These are phyloP conservation scores for Aspergillus eucalypticola DNA, from an alignment of 2,329 filamentous ascomycete species.

Conservation along the genomic window DNA sequence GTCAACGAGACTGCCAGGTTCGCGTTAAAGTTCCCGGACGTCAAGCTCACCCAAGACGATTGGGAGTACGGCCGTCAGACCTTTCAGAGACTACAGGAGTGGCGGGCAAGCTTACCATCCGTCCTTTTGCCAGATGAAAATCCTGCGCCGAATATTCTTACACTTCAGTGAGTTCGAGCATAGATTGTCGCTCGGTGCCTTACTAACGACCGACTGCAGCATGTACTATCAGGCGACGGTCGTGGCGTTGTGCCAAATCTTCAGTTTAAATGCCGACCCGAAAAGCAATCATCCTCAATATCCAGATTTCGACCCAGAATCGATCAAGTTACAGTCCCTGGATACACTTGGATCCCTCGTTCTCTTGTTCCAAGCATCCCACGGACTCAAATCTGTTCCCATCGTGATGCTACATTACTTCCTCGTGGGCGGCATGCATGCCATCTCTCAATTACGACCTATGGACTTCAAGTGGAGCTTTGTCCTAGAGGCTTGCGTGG, in stretches of 20 bases:
- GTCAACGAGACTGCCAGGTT: constrained; percentile 19
- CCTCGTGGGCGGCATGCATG: constrained; percentile 24
- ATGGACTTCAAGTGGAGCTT: constrained; percentile 22
- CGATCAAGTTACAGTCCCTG: constrained; percentile 16
- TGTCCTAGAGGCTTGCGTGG: constrained; percentile 24
- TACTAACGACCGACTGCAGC: constrained; percentile 12
- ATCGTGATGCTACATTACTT: constrained; percentile 30
- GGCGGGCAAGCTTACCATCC: constrained; percentile 17
- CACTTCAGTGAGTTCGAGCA: constrained; percentile 19
- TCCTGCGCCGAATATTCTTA: constrained; percentile 21
- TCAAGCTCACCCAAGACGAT: constrained; percentile 5
- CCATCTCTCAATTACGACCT: constrained; percentile 17
- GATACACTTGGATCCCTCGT: constrained; percentile 23
- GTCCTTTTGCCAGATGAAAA: constrained; percentile 16
- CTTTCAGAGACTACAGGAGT: constrained; percentile 13
- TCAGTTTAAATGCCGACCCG: constrained; percentile 11
- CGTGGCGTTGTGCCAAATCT: constrained; percentile 18
- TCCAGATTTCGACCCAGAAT: constrained; percentile 10
- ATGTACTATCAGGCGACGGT: constrained; percentile 24
- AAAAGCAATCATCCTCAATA: background rate
- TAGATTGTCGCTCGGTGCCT: too few species aligned
- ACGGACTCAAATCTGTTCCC: constrained; percentile 27
- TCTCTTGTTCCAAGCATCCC: constrained; percentile 21
- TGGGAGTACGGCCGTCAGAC: constrained; percentile 18
- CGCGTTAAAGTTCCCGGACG: constrained; percentile 14